Percentiles rank a stretch among this genome's conserved stretches.
phyloP scores from a whole-genome alignment of 768 basidiomycete species.

The Mycena maculata region DNA sequence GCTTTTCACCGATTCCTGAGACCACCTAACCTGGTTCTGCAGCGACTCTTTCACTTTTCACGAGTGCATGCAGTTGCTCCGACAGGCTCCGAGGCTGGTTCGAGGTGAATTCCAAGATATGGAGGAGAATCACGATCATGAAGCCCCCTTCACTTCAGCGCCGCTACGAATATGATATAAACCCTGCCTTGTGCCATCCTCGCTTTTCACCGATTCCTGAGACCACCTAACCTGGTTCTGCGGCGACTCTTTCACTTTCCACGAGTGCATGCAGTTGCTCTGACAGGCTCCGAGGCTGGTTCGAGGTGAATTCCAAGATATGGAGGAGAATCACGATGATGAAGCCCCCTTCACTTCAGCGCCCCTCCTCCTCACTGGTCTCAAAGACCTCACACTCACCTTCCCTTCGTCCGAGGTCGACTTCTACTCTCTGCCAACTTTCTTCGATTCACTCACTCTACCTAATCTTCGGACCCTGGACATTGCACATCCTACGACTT shows the following conservation, averaged over 20 bases:
- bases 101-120: not conserved
- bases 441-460: slow-evolving; percentile 1
- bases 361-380: not conserved
- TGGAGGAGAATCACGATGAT: not conserved
- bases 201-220: not conserved
- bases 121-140: too few species aligned
- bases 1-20: not conserved
- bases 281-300: not conserved
- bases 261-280: not conserved
- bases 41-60: not conserved
- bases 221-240: not conserved
- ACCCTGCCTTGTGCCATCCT: not conserved
- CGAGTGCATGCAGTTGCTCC: not conserved
- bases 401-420: not conserved
- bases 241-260: not conserved
- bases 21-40: not conserved
- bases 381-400: not conserved
- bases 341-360: not conserved
- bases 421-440: too few species aligned
- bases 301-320: not conserved
- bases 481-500: not conserved
- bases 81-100: not conserved
- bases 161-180: too few species aligned
- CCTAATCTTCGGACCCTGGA: not conserved
- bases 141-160: not conserved